Base-by-base conservation (phyloP, 768 basidiomycete genomes). In the Cubamyces lactineus region DNA sequence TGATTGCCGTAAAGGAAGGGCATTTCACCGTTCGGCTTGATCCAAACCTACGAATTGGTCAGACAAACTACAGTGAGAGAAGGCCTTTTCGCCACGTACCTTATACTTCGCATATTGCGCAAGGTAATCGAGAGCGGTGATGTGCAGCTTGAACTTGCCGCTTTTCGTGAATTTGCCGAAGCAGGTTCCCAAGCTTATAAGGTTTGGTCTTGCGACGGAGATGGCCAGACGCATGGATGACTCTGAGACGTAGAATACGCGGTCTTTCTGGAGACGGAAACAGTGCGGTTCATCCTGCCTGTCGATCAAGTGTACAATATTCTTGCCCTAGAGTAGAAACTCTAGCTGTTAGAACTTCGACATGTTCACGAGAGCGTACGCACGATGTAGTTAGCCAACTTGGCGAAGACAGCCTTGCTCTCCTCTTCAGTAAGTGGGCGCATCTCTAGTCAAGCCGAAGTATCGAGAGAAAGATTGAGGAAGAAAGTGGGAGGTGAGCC, bases 1-100 rank as follows among this genome's bases (percentile, higher is more conserved):
- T 99, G 96, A 72, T 99, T 99, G 59, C 97, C 97, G 71, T 99
- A 99, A 40, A 99, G 78, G 82, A 96, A 99, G 1, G 97, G 97
- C 89, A 99, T 96, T 77, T 99, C 97, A 71, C 97, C 97, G 66
- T 98, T 96, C 24, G 96, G 89, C 75, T 99, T 99, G 73, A 99
- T 94, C 97, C 97, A 99, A 17, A 98, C 85, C 96, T 98, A 16
- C 13, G 54, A 21, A 23, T 43, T 43, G 40, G 51, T 57, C 11
- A 48, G 12, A 2, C 56, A 13, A 19, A 19, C 34, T 34, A 6
- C 12, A 40, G 59, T 16, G 24, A 11, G 13, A 6, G 16, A 26
- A 8, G 12, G 23, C 42, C 15, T 13, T 7, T 15, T 21, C n/a
- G 1, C 5, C 12, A 69, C 78, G 56, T 63, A 94, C 97, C 84